Base-by-base conservation (phyloP, 371 early-diverging fungal species). In the Mucor velutinosus region DNA sequence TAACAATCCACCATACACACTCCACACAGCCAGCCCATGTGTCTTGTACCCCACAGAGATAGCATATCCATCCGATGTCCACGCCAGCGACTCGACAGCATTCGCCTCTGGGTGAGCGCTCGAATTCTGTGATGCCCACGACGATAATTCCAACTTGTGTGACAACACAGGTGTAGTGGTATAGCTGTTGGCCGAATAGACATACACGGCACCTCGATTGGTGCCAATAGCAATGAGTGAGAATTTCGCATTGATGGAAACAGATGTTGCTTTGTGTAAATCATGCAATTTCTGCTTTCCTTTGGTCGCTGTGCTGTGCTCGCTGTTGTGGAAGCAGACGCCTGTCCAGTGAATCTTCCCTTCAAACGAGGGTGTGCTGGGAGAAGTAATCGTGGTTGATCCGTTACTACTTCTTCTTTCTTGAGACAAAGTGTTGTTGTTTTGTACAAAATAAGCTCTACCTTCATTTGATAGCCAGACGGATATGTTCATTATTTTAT, bases 11-110 rank as follows among this genome's bases (percentile, higher is more conserved):
- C 95, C 95, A 72, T 87, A 95, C 3, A 90, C 90, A 79, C 92
- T 93, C 93, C 93, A 94, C 4, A 93, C 75, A 3, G 91, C 83
- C 19, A 93, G 65, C 15, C 95, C 83, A 32, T 67, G 86, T 51
- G 72, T 62, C 33, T 71, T 76, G 80, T 87, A 92, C 25, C 91
- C 92, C 58, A 89, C 90, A 1, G 93, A 90, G 15, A 95, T 69
- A 0, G 91, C 91, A 66, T 86, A 87, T 39, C 94, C 93, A 74
- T 93, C 92, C 8, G 85, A 81, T 15, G 92, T 89, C 95, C 95
- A 95, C 25, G 78, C 81, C 17, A 94, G 47, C 0, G 85, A 66
- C 30, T 71, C 60, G 2, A 76, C 68, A 10, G 64, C 23, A 21
- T 56, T 53, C 10, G 56, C 56, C 19, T 17, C 21, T 27, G 68